phyloP scores from a whole-genome alignment of 2,329 filamentous ascomycete genomes.

The Blastomyces parvus region DNA sequence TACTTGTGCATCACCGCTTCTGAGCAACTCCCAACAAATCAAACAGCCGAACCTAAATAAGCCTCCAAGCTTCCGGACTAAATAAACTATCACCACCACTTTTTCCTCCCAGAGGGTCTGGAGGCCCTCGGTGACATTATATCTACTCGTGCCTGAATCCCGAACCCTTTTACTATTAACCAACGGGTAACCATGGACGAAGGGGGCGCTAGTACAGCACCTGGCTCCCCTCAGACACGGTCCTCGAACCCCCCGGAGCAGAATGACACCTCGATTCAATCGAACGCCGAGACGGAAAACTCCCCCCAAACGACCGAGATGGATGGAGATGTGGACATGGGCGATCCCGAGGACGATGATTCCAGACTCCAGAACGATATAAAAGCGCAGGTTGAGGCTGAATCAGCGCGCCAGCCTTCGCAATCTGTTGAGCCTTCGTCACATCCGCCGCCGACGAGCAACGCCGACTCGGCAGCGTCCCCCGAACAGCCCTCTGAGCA shows the following conservation, averaged over 20 bases:
- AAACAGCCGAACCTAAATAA: neutral
- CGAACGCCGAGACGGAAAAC: neutral
- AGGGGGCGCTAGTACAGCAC: neutral
- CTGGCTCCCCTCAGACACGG: slow-evolving; percentile 1
- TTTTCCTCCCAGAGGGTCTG: neutral
- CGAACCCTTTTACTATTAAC: neutral
- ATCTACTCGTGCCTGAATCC: no score
- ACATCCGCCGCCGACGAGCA: neutral
- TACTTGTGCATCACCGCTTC: neutral
- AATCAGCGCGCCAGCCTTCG: slow-evolving; percentile 1
- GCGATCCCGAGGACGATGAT: slow-evolving; percentile 13
- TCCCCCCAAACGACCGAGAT: neutral
- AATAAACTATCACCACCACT: neutral
- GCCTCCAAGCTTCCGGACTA: neutral
- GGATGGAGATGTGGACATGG: slow-evolving; percentile 1
- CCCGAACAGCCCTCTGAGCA: neutral
- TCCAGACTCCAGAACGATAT: slow-evolving; percentile 16
- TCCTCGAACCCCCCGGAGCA: slow-evolving; percentile 2
- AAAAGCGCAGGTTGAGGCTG: slow-evolving; percentile 15
- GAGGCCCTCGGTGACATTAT: neutral
- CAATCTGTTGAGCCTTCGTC: neutral
- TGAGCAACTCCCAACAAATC: neutral
- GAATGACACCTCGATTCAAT: neutral
- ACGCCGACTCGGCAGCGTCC: neutral
- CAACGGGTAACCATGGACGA: neutral